Evolutionary conservation across 2,329 filamentous ascomycete species (phyloP), one percentile per base, ranked within the genome.

Genomic region (Colletotrichum sublineola): DNA sequence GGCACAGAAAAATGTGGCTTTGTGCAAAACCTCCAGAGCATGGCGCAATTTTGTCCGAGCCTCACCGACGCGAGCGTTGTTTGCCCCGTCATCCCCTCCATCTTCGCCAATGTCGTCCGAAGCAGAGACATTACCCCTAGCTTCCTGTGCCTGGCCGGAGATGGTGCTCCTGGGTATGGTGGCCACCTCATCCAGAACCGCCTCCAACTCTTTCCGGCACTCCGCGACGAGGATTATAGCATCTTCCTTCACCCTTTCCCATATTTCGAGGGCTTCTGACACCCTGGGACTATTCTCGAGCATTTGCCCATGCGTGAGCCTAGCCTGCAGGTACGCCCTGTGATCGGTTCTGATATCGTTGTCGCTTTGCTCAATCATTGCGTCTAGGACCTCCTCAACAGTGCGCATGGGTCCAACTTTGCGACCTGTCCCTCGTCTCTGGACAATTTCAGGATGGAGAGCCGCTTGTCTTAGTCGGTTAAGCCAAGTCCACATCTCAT

Each of bases 351-450:
- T 89, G 68, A 96, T 88, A 1, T 83, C 79, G 7, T 84, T 85
- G 69, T 96, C 93, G 55, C 92, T 95, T 77, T 96, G 91, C 67
- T 97, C 94, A 70, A 98, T 92, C 96, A 99, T 98, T 5, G 92
- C 91, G 75, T 94, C 92, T 14, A 99, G 85, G 1, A 98, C 96
- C 80, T 98, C 94, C 24, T 91, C 89, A 1, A 97, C 92, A 0
- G 95, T 97, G 15, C 93, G 88, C 75, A 98, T 86, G 0, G 94
- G 92, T 0, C 89, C 91, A 65, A 86, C 86, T 61, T 86, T 89
- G 56, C 88, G 86, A 1, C 92, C 92, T 7, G 94, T 81, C 0
- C 89, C 87, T 73, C 87, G 88, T 18, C 92, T 86, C 42, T 88
- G 88, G 12, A 87, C 87, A 53, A 97, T 89, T 78, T 97, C 92